phyloP scores from a whole-genome alignment of 345 rosid species.

The Eutrema yunnanense region DNA sequence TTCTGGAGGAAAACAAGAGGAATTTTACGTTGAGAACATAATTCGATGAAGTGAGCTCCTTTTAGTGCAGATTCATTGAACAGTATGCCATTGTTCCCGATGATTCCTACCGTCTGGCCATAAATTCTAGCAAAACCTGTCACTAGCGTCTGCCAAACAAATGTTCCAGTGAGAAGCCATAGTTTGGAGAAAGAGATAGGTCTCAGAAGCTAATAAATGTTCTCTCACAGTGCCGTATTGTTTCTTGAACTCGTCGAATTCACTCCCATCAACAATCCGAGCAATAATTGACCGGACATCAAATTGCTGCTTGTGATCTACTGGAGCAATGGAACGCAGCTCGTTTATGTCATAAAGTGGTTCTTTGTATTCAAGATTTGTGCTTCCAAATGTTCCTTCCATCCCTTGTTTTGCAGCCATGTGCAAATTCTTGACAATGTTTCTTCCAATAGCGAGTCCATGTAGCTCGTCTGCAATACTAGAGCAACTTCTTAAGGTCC shows the following conservation, averaged over 20 bases:
- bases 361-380: conserved; percentile 46
- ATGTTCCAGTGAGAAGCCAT: not conserved
- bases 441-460: conserved; percentile 91
- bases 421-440: conserved; percentile 85
- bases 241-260: conserved; percentile 97
- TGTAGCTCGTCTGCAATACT: conserved; percentile 78
- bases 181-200: not conserved
- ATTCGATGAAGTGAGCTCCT: conserved; percentile 92
- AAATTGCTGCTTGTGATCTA: conserved; percentile 83
- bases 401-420: conserved; percentile 61
- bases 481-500: conserved; percentile 22
- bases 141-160: conserved; percentile 69
- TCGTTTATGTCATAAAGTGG: conserved; percentile 78
- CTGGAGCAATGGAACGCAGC: conserved; percentile 86
- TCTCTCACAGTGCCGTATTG: conserved; percentile 85
- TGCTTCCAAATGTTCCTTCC: conserved; percentile 30
- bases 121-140: conserved; percentile 82
- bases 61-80: conserved; percentile 93
- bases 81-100: conserved; percentile 90
- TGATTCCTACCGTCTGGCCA: conserved; percentile 82
- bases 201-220: not conserved
- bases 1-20: conserved; percentile 91
- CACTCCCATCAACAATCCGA: conserved; percentile 91
- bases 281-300: conserved; percentile 90
- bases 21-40: conserved; percentile 82